Conservation (phyloP, 2,329 filamentous ascomycete genomes). For the Colletotrichum theobromicola region DNA sequence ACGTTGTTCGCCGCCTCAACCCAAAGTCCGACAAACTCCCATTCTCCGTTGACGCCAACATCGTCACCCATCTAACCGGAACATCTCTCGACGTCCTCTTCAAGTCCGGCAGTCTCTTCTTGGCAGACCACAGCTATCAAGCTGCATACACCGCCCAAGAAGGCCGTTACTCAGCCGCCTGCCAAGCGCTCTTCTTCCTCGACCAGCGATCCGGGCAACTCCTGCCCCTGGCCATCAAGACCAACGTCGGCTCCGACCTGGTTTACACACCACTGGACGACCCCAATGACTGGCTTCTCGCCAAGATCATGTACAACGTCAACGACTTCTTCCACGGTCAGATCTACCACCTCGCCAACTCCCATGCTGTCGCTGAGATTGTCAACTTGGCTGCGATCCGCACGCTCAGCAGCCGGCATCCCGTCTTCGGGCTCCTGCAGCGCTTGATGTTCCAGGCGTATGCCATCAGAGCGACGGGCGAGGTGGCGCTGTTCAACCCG, state of each 20-base stretch:
- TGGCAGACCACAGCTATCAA: not conserved
- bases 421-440: conserved; percentile 40
- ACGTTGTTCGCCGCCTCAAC: not conserved
- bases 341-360: conserved; percentile 47
- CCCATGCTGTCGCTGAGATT: conserved; percentile 48
- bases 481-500: not conserved
- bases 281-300: conserved; percentile 52
- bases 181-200: not conserved
- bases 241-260: not conserved
- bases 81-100: not conserved
- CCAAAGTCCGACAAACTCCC: not conserved
- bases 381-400: conserved; percentile 49
- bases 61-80: not conserved
- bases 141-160: not conserved
- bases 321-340: conserved; percentile 53
- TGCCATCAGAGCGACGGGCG: not conserved
- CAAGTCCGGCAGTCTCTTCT: not conserved
- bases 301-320: conserved; percentile 53
- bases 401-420: conserved; percentile 50
- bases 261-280: conserved; percentile 52
- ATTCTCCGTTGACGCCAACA: not conserved
- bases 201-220: not conserved
- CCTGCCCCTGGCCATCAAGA: not conserved
- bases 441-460: not conserved
- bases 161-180: not conserved